These are phyloP conservation scores for Arabidopsis suecica DNA, from an alignment of 345 rosid species.

Conservation along the genomic window DNA sequence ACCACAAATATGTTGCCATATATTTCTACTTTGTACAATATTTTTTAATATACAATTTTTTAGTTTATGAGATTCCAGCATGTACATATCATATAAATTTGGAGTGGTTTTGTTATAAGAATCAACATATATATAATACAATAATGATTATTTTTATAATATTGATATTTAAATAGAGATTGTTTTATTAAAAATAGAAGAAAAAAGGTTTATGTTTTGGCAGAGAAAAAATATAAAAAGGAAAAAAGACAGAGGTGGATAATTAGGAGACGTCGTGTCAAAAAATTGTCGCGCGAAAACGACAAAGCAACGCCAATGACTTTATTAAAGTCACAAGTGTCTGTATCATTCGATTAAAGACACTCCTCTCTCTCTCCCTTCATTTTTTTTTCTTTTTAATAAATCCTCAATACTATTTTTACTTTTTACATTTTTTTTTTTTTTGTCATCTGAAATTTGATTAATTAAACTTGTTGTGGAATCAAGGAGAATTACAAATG, in stretches of 20 bases:
- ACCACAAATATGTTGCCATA: not conserved
- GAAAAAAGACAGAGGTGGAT: slow-evolving; percentile 38
- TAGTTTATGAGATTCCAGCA: not conserved
- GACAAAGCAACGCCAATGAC: slow-evolving; percentile 51
- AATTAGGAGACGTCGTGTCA: slow-evolving; percentile 49
- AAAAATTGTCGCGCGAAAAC: slow-evolving; percentile 44
- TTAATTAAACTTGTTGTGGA: too few species aligned
- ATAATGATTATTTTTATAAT: not conserved
- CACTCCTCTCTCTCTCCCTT: slow-evolving; percentile 30
- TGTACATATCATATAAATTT: not conserved
- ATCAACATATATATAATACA: not conserved
- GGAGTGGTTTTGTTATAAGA: not conserved
- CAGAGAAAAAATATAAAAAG: slow-evolving; percentile 29
- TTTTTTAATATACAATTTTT: not conserved
- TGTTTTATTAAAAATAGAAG: not conserved
- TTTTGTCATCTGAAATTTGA: too few species aligned
- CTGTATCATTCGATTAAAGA: slow-evolving; percentile 48
- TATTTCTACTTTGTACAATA: not conserved
- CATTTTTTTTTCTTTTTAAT: not conserved
- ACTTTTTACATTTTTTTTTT: slow-evolving; percentile 7
- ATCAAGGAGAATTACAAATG: too few species aligned
- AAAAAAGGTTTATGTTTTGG: slow-evolving; percentile 22
- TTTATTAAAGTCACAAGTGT: slow-evolving; percentile 51
- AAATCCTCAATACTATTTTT: not conserved
- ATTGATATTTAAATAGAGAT: not conserved